Evolutionary conservation across 345 rosid genomes (phyloP), one percentile per base, ranked within the genome.

Genomic region (Pistacia vera): DNA sequence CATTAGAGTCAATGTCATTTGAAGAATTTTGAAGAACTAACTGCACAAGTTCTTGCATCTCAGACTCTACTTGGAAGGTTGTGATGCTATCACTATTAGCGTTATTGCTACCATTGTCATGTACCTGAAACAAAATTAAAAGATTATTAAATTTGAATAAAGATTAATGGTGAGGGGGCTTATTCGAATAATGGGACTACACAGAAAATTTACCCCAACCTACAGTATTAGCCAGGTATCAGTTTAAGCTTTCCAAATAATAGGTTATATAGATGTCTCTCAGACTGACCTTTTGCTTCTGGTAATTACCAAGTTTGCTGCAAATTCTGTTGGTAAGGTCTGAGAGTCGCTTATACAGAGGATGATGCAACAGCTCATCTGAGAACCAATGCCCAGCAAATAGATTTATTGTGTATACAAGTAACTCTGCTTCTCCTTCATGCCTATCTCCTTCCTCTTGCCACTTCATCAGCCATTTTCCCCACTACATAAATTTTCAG

Each of bases 391-490:
- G 71, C 35, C 85, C 88, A 38, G 85, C 73, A 16, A 77, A 60
- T 11, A 92, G 82, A 65, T 76, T 80, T 51, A 90, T 88, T 73
- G 88, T 91, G 68, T 88, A 85, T 72, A 86, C 94, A 25, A 49
- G 36, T 3, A 96, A 82, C 81, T 86, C 94, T 60, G 91, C 93
- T 36, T 83, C 84, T 77, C 86, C 92, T 33, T 52, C 66, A 66
- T 81, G 75, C 59, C 80, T 85, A 28, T 86, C 90, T 74, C 89
- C 97, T 77, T 83, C 86, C 63, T 58, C 82, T 25, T 74, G 73
- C 98, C 96, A 93, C 60, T 75, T 88, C 72, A 75, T 52, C 49
- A 96, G 79, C 95, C 95, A 96, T 59, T 82, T 90, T 76, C 81
- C 91, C 99, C 99, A 93, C 98, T 96, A 68, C 18, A 61, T 25